Evolutionary conservation across 2,329 filamentous ascomycete genomes (phyloP), one percentile per base, ranked within the genome.

Genomic region (Microdochium paspali): DNA sequence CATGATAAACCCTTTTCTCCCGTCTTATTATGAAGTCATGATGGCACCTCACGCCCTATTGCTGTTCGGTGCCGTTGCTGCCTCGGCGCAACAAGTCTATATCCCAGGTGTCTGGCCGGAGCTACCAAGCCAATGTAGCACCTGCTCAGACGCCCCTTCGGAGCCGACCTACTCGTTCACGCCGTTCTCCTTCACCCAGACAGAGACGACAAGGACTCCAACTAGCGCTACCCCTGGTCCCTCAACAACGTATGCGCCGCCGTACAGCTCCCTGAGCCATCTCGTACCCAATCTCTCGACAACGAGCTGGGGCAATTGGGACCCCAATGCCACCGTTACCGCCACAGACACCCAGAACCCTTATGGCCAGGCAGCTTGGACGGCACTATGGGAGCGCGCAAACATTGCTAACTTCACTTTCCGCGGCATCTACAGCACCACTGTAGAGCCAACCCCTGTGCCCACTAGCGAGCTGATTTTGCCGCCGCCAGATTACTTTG

Each of bases 401-500:
- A 57, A 59, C 4, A 56, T 62, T 43, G 53, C 58, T 10, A 66
- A 66, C 32, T 66, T 68, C 44, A 66, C 64, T 18, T 40, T 40
- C 25, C 12, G 43, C 9, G 24, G 20, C 32, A 10, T 46, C 47
- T 21, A 48, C 46, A 53, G 66, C 2, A 76, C 76, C 0, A 81
- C 77, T 0, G 76, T 77, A 2, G 66, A 63, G 3, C 74, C 78
- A 0, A 82, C 76, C 0, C 68, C 77, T 0, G 60, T 82, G 1
- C 72, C 77, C 0, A 75, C 66, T 1, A 72, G 63, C 46, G 75
- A 81, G 48, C 66, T 82, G 1, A 62, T 80, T 5, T 65, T 79
- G 0, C 79, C 78, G 0, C 77, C 79, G 0, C 57, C 64, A 1
- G 70, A 74, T 44, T 76, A 74, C 49, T 74, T 76, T 47, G 65